These are phyloP conservation scores for Mycena vulgaris DNA, from an alignment of 768 basidiomycete species.

Conservation along the genomic window DNA sequence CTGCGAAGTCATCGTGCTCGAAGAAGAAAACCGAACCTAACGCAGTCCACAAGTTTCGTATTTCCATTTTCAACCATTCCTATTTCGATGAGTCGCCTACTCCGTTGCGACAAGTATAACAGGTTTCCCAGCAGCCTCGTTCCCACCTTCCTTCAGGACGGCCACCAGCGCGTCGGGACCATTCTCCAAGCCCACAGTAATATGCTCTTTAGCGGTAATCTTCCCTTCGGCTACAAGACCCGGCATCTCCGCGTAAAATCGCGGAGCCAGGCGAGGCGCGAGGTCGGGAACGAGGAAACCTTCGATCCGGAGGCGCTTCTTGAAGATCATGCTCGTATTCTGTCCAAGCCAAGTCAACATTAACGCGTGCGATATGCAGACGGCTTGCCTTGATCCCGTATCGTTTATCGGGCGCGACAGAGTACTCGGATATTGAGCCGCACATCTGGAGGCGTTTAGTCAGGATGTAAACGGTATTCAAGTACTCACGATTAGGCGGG, in stretches of 20 bases:
- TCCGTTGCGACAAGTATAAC: slow-evolving; percentile 18
- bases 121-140: slow-evolving; percentile 19
- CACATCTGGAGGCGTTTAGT: slow-evolving; percentile 34
- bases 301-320: slow-evolving; percentile 44
- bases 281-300: slow-evolving; percentile 49
- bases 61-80: too few species aligned
- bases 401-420: slow-evolving; percentile 26
- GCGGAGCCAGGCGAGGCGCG: slow-evolving; percentile 41
- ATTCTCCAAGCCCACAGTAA: slow-evolving; percentile 49
- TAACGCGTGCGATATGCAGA: background rate
- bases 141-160: slow-evolving; percentile 18
- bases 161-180: slow-evolving; percentile 50
- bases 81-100: too few species aligned
- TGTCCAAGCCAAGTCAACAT: background rate
- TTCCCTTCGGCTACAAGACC: slow-evolving; percentile 39
- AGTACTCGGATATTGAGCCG: slow-evolving; percentile 39
- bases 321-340: slow-evolving; percentile 46
- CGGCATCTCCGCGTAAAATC: slow-evolving; percentile 50
- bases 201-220: slow-evolving; percentile 54
- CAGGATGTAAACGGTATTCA: slow-evolving; percentile 28
- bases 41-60: background rate
- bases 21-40: too few species aligned
- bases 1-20: too few species aligned
- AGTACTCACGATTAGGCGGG: slow-evolving; percentile 57
- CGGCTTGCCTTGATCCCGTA: slow-evolving; percentile 39